phyloP scores from a whole-genome alignment of 768 basidiomycete genomes.

The Mycena leptocephala region DNA sequence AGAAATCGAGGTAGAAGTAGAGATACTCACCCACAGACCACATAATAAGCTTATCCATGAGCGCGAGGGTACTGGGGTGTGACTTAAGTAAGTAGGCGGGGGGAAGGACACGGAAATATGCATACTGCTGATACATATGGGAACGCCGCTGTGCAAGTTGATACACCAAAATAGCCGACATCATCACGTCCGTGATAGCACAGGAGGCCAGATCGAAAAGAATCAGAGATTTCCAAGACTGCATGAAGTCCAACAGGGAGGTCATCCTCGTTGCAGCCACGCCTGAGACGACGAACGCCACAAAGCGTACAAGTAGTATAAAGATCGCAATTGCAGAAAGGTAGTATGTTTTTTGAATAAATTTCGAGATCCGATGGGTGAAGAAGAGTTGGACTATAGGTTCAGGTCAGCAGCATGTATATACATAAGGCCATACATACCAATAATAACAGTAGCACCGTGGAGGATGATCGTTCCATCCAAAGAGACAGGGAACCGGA shows the following conservation, averaged over 20 bases:
- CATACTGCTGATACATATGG: background rate
- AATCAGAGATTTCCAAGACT: slow-evolving; percentile 10
- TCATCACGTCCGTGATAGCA: slow-evolving; percentile 15
- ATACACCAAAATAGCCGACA: slow-evolving; percentile 14
- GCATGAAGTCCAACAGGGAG: background rate
- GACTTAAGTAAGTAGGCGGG: no score
- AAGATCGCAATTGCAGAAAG: background rate
- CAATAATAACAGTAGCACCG: slow-evolving; percentile 18
- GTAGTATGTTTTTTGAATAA: slow-evolving; percentile 1
- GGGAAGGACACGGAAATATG: no score
- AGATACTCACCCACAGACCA: slow-evolving; percentile 13
- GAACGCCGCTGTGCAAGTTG: background rate
- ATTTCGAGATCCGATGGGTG: slow-evolving; percentile 13
- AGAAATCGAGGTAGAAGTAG: background rate
- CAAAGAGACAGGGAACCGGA: background rate
- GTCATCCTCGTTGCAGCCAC: slow-evolving; percentile 10
- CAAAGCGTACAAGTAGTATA: slow-evolving; percentile 2
- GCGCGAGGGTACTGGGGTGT: background rate
- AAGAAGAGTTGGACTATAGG: slow-evolving; percentile 17
- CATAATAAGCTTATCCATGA: slow-evolving; percentile 26
- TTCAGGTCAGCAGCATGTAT: background rate
- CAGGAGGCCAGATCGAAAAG: slow-evolving; percentile 3
- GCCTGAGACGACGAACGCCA: slow-evolving; percentile 13
- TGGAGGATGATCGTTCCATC: slow-evolving; percentile 18
- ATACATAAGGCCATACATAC: background rate